Base-by-base conservation (phyloP, 2,329 filamentous ascomycete species). In the Stromatinia cepivora region DNA sequence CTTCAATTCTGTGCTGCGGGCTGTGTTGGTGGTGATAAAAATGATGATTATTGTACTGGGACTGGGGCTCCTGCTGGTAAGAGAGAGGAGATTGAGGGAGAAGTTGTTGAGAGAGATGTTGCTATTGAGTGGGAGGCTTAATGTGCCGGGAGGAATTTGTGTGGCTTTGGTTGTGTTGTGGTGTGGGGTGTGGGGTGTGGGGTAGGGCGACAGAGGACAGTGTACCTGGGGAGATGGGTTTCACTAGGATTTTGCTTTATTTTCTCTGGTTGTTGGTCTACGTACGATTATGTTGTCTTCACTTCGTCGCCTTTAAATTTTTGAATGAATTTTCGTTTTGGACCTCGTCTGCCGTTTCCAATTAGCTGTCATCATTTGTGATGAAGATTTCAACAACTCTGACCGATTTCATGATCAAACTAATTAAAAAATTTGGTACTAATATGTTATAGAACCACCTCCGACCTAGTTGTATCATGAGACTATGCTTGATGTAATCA, bases 41-140 rank as follows among this genome's bases (percentile, higher is more conserved):
- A 61, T 42, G 57, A 61, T 34, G 57, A 61, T 61, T 61, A 46
- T 15, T 59, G 57, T 7, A 59, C 57, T 13, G 57, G 57, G 7
- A 59, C 22, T 20, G 22, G 20, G 15, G 36, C 8, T 10, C n/a
- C 36, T 42, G 36, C 57, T 59, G 42, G 57, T 9, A 59, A 59
- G 25, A 59, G 57, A 46, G 57, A 59, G 4, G 57, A 28, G 15
- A 7, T 59, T 59, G 57, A 59, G 5, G 53, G 13, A 4, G 31
- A 56, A 1, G 8, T 59, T 28, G 25, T 59, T 45, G 39, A 59
- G 25, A 46, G 57, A 46, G 57, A 25, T 22, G 17, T 59, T 46
- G 8, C 57, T 31, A 31, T 59, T 17, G 25, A 59, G 15, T 59
- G 57, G 57, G 25, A 45, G 25, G 57, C 57, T 59, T 59, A 6